These are phyloP conservation scores for Diaporthe vaccinii DNA, from an alignment of 2,329 filamentous ascomycete genomes.

Conservation along the genomic window DNA sequence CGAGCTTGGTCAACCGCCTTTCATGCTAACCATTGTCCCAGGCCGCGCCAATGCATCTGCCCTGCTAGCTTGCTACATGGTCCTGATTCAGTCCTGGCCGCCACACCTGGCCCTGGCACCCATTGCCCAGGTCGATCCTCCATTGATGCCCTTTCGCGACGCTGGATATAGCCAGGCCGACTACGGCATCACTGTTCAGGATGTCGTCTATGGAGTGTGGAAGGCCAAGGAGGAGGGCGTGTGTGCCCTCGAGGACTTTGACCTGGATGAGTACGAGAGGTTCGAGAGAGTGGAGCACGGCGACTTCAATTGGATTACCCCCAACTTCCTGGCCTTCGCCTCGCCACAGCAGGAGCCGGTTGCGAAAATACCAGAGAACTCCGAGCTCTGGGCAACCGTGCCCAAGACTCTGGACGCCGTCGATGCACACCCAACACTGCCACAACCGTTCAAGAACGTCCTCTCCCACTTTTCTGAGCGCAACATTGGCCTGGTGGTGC, in stretches of 20 bases:
- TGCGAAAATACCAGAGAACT: conserved; percentile 77
- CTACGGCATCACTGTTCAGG: conserved; percentile 94
- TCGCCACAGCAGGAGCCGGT: conserved; percentile 89
- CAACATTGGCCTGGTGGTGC: conserved; percentile 92
- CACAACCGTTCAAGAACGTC: conserved; percentile 95
- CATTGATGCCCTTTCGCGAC: conserved; percentile 98
- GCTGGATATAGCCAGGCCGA: conserved; percentile 99
- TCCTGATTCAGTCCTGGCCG: conserved; percentile 97
- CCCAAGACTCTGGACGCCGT: conserved; percentile 83
- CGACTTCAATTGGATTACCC: conserved; percentile 99
- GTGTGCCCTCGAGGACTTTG: conserved; percentile 92
- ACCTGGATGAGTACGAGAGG: conserved; percentile 95
- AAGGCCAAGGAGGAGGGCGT: conserved; percentile 97
- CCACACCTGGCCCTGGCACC: conserved; percentile 95
- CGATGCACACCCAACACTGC: conserved; percentile 77
- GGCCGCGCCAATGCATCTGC: conserved; percentile 94
- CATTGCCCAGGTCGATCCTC: conserved; percentile 95
- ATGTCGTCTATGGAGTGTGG: conserved; percentile 98
- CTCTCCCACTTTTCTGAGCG: conserved; percentile 88
- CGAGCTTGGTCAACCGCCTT: not conserved
- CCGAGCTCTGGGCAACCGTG: conserved; percentile 80
- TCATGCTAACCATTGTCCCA: conserved; percentile 54
- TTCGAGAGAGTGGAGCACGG: conserved; percentile 97
- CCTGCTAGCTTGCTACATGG: conserved; percentile 98
- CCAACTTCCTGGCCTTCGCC: conserved; percentile 94